Evolutionary conservation across 2,329 filamentous ascomycete genomes (phyloP), one percentile per base, ranked within the genome.

Genomic region (Coniochaeta pulveracea): DNA sequence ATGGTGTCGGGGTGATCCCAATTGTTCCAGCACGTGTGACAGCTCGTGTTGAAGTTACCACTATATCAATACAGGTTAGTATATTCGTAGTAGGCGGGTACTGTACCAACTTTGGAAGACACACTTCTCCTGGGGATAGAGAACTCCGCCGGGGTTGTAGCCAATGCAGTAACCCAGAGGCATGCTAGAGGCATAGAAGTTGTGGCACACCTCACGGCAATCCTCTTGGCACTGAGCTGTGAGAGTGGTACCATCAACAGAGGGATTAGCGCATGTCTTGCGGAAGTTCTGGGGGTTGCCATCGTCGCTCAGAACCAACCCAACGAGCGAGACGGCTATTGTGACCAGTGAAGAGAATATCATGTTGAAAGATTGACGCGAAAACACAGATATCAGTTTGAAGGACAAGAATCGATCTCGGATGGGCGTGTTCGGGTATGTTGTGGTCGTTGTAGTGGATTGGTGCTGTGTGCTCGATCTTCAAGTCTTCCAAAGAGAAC

Each of bases 141-240:
- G 30, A 14, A 11, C 5, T 12, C 19, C 30, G 4, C 12, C 8
- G 4, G 16, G 19, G 16, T 33, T 16, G 18, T 24, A 23, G 3
- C 19, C 30, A 10, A 33, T 10, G 22, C 30, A 33, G 18, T 23
- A 18, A 22, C 25, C 25, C 30, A 33, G 30, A 16, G 23, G 19
- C 5, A 33, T 18, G 5, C 19, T 17, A 6, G 30, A 33, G 19
- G 25, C 14, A 11, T 33, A 33, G 30, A 24, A 33, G n/a, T 12
- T 16, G 3, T 6, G 14, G 12, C 30, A 33, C 12, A 10, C n/a
- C 3, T n/a, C 16, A 15, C n/a, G n/a, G 22, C 30, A 33, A 19
- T 18, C 16, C 12, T 33, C 30, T 4, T 5, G 3, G 15, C 30
- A 33, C 25, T 19, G 30, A 18, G 30, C 30, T 17, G 19, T 33